phyloP scores from a whole-genome alignment of 257 asterid species.

The Gentiana dahurica region DNA sequence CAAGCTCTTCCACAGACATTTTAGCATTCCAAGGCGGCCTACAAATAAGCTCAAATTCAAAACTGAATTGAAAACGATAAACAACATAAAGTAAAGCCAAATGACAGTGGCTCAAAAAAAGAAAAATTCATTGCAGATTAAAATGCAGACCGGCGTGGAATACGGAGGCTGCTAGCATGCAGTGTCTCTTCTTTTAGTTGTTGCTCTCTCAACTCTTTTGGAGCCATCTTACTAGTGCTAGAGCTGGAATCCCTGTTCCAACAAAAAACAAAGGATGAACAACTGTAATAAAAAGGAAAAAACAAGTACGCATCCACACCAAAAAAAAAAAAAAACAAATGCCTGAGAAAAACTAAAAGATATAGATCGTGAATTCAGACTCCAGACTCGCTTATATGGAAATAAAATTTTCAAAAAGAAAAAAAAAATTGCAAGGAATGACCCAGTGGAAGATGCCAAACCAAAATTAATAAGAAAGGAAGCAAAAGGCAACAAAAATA shows the following conservation, averaged over 20 bases:
- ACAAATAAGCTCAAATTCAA: constrained; percentile 13
- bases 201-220: constrained; percentile 49
- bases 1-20: constrained; percentile 93
- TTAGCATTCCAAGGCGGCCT: constrained; percentile 93
- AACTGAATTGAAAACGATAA: neutral
- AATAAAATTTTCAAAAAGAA: no score
- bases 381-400: no score
- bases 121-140: neutral
- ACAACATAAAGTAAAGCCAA: neutral
- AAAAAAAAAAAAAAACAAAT: neutral
- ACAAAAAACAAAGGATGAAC: neutral
- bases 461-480: no score
- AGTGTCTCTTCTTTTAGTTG: constrained; percentile 84
- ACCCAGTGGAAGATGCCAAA: no score
- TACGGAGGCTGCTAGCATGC: constrained; percentile 88
- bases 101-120: constrained; percentile 1
- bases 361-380: no score
- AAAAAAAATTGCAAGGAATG: no score
- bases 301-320: neutral
- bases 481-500: no score
- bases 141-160: constrained; percentile 68
- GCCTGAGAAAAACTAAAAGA: no score
- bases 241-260: constrained; percentile 63
- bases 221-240: constrained; percentile 38
- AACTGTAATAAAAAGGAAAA: neutral